phyloP scores from a whole-genome alignment of 257 asterid genomes.

The Solanum boliviense region DNA sequence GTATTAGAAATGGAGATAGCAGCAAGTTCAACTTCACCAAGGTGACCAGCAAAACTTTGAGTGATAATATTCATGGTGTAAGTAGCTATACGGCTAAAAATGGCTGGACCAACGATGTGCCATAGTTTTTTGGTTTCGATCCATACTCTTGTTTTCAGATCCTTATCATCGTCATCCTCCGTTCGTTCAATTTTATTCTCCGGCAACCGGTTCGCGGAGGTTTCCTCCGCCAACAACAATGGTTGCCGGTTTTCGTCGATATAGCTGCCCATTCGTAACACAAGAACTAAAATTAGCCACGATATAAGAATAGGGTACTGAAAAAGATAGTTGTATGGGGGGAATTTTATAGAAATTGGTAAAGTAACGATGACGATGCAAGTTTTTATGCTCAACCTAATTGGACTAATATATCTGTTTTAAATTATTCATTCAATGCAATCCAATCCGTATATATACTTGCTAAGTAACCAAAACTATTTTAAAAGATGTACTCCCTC shows the following conservation, averaged over 20 bases:
- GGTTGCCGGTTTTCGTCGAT: not conserved
- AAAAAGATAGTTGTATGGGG: not conserved
- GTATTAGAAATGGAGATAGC: conserved; percentile 37
- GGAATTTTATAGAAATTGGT: not conserved
- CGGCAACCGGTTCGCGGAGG: not conserved
- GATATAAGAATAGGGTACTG: not conserved
- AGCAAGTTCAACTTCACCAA: conserved; percentile 42
- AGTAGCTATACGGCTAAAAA: conserved; percentile 21
- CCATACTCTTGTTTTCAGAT: conserved; percentile 7
- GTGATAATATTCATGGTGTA: conserved; percentile 26
- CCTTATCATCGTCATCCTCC: not conserved
- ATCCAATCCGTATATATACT: too few species aligned
- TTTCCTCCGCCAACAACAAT: not conserved
- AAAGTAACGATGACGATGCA: not conserved
- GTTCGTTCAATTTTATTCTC: not conserved
- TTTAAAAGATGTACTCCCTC: too few species aligned
- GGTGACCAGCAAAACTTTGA: conserved; percentile 43
- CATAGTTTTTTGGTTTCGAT: conserved; percentile 27
- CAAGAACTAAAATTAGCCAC: not conserved
- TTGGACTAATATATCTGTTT: not conserved
- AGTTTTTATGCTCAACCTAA: not conserved
- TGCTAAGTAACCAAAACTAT: too few species aligned
- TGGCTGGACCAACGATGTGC: conserved; percentile 36
- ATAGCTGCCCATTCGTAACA: not conserved
- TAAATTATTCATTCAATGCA: not conserved